phyloP scores from a whole-genome alignment of 176 grass and related monocot genomes.

The Sorghum bicolor region Sorghum_bicolor_NCBIv3 NC_012879.2:55634001-55634500 shows the following conservation, averaged over 20 bases:
- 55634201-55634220: slow-evolving; percentile 92
- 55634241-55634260: slow-evolving; percentile 14
- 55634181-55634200: slow-evolving; percentile 96
- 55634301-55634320: background rate
- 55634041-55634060: slow-evolving; percentile 14
- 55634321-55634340: background rate
- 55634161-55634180: slow-evolving; percentile 99
- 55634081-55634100: background rate
- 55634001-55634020: slow-evolving; percentile 87
- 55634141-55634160: slow-evolving; percentile 83
- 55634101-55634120: background rate
- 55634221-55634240: slow-evolving; percentile 89
- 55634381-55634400: background rate
- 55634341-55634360: background rate
- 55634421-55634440: too few species aligned
- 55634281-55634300: background rate
- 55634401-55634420: too few species aligned
- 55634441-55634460: background rate
- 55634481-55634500: background rate
- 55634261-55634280: background rate
- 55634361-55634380: slow-evolving; percentile 8
- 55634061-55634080: slow-evolving; percentile 18
- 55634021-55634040: slow-evolving; percentile 90
- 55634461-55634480: background rate
- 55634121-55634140: background rate